phyloP scores from a whole-genome alignment of 495 filamentous ascomycete species.

The Poronia punctata region DNA sequence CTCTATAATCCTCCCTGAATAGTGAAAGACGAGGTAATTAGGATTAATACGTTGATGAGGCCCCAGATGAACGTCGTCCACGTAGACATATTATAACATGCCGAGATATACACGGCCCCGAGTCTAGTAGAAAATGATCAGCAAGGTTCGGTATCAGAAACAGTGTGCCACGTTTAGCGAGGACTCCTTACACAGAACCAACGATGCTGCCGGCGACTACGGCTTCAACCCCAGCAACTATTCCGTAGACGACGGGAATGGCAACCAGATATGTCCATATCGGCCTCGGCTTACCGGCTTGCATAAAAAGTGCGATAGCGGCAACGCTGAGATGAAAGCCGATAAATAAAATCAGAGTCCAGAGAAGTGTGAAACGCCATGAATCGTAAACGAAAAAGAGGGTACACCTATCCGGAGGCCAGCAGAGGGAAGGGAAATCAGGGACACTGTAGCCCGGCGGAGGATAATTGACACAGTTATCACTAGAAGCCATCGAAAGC shows the following conservation, averaged over 20 bases:
- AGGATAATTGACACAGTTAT: conserved; percentile 35
- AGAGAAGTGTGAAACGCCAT: conserved; percentile 86
- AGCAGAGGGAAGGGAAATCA: conserved; percentile 70
- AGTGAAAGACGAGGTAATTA: conserved; percentile 88
- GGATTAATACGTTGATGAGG: conserved; percentile 79
- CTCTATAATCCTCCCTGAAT: conserved; percentile 86
- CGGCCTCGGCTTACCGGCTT: conserved; percentile 44
- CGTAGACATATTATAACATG: conserved; percentile 89
- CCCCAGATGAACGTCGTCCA: conserved; percentile 97
- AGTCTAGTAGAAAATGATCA: conserved; percentile 50
- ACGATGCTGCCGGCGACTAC: conserved; percentile 82
- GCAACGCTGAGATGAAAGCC: conserved; percentile 64
- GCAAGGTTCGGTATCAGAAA: not conserved
- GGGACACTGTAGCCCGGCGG: conserved; percentile 66
- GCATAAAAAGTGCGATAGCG: conserved; percentile 65
- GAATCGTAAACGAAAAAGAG: conserved; percentile 77
- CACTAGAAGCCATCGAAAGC: conserved; percentile 22
- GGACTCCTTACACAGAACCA: conserved; percentile 64
- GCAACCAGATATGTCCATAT: conserved; percentile 72
- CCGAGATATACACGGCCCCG: conserved; percentile 78
- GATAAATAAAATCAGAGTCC: conserved; percentile 71
- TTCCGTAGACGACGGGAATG: conserved; percentile 65
- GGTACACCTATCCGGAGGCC: conserved; percentile 33
- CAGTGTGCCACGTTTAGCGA: not conserved
- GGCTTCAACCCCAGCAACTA: conserved; percentile 74